Evolutionary conservation across 768 basidiomycete genomes (phyloP), one percentile per base, ranked within the genome.

Genomic region (Mycena galopus): DNA sequence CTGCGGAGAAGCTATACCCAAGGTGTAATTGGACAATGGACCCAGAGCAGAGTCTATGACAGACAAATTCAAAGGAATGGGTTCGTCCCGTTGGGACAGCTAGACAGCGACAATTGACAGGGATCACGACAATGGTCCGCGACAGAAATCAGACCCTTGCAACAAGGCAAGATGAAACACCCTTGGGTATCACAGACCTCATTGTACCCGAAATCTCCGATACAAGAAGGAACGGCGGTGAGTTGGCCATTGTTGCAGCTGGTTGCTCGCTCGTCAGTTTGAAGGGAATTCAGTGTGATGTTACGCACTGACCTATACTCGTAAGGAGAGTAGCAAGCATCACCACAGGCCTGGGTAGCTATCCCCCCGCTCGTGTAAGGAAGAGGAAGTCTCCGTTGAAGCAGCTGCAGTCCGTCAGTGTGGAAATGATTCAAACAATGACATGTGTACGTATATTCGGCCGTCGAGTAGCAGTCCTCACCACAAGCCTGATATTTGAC

Each of bases 381-480:
- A 27, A 60, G 37, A 60, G 58, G 33, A 59, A 39, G 37, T 60
- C 35, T 37, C 33, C 58, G 58, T 27, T 27, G 25, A 60, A 60
- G 25, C 58, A 60, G 10, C 58, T 60, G 58, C 25, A 27, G n/a
- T 23, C 11, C 2, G 23, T 60, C 35, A 23, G 58, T 39, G 23
- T 16, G 42, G n/a, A n/a, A n/a, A n/a, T n/a, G n/a, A n/a, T n/a
- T n/a, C n/a, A n/a, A n/a, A n/a, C n/a, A n/a, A n/a, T n/a, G n/a
- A n/a, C n/a, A 19, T 56, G 30, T 29, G 55, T 3, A 53, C 51
- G 51, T 53, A 23, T 56, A 56, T 29, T 56, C 14, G 11, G 5
- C 9, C 11, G 27, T 27, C 16, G 55, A 56, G 29, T 56, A 56
- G 55, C 55, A 56, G 55, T 56, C 29, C 27, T 16, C 11, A 14